Evolutionary conservation across 345 rosid species (phyloP).

Genomic region (Ricinus communis): DNA sequence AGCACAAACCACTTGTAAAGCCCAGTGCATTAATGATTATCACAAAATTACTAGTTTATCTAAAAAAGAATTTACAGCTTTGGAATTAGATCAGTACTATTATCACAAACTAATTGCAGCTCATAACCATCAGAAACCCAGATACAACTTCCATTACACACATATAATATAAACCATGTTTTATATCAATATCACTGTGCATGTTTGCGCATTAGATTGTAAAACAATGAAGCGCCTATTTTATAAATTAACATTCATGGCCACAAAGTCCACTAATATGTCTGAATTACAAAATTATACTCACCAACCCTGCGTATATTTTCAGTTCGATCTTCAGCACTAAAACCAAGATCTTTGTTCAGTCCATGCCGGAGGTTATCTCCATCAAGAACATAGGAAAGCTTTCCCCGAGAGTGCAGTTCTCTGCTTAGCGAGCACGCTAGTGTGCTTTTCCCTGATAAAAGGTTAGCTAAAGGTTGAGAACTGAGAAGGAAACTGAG

Average conservation of each 20-base stretch:
- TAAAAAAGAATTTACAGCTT: too few relatives aligned
- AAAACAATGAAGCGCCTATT: neutral
- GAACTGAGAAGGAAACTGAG: neutral
- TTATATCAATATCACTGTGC: neutral
- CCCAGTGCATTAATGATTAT: too few relatives aligned
- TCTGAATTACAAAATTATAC: slow-evolving; percentile 27
- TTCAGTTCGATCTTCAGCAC: slow-evolving; percentile 83
- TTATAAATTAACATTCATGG: neutral
- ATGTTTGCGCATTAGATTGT: neutral
- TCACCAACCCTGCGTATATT: slow-evolving; percentile 91
- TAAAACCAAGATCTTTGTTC: slow-evolving; percentile 80
- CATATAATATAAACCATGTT: neutral
- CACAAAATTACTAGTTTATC: too few relatives aligned
- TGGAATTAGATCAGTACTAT: too few relatives aligned
- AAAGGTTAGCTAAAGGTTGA: neutral
- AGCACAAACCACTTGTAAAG: too few relatives aligned
- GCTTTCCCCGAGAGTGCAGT: slow-evolving; percentile 58
- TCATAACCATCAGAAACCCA: too few relatives aligned
- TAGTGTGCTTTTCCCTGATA: slow-evolving; percentile 87
- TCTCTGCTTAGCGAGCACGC: slow-evolving; percentile 79
- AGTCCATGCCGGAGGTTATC: slow-evolving; percentile 91
- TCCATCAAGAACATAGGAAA: slow-evolving; percentile 85
- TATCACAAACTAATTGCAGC: too few relatives aligned
- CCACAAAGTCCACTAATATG: neutral
- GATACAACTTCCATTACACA: slow-evolving; percentile 1